Conservation (phyloP, 208 protist genomes). For the Acanthamoeba lenticulata region DNA sequence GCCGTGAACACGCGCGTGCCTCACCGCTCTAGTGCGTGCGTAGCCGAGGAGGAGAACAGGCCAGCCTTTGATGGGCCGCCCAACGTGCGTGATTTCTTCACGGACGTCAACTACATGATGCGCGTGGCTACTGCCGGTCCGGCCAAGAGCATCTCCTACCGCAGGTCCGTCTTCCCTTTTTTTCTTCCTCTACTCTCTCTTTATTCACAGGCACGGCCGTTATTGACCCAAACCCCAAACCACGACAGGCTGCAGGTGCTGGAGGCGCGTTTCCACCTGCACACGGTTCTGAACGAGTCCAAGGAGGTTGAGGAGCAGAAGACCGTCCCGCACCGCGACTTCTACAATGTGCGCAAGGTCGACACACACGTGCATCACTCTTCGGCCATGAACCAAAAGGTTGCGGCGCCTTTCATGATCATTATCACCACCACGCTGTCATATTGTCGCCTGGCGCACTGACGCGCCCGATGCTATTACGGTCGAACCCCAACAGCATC, state of each 20-base stretch:
- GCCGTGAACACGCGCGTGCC: too few relatives aligned
- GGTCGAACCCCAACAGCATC: constrained; percentile 88
- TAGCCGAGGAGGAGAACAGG: background rate
- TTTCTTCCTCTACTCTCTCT: background rate
- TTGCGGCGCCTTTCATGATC: constrained; percentile 93
- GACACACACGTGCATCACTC: constrained; percentile 97
- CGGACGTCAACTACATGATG: constrained; percentile 44
- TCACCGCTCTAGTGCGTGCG: background rate
- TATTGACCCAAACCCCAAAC: too few relatives aligned
- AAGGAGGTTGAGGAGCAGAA: constrained; percentile 80
- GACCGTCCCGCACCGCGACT: constrained; percentile 84
- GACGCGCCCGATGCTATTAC: too few relatives aligned
- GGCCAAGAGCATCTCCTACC: constrained; percentile 28
- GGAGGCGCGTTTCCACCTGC: constrained; percentile 87
- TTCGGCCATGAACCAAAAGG: constrained; percentile 93
- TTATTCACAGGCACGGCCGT: too few relatives aligned
- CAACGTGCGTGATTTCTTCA: background rate
- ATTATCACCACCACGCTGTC: constrained; percentile 93
- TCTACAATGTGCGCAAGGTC: constrained; percentile 97
- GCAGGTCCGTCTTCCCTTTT: background rate
- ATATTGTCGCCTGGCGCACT: constrained; percentile 74
- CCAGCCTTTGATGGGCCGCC: background rate
- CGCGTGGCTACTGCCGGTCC: background rate
- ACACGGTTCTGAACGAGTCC: constrained; percentile 93
- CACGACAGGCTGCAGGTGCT: background rate